These are phyloP conservation scores for Aspergillus asperescens DNA, from an alignment of 495 filamentous ascomycete genomes.

Conservation along the genomic window DNA sequence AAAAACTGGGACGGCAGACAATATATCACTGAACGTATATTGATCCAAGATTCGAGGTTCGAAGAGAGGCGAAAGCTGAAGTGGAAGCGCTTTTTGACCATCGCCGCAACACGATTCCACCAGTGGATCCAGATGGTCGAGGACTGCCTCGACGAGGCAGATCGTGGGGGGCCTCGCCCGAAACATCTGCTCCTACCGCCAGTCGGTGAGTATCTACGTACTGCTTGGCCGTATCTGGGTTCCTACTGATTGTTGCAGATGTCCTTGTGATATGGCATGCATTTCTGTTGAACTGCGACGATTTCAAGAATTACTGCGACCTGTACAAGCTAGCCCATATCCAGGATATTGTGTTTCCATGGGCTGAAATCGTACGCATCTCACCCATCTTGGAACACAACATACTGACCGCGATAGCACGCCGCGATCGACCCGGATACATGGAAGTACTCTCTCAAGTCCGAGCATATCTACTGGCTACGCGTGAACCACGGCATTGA, in stretches of 20 bases:
- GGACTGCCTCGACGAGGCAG: not conserved
- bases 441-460: constrained; percentile 14
- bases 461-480: not conserved
- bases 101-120: constrained; percentile 18
- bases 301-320: constrained; percentile 12
- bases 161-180: not conserved
- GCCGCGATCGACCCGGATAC: constrained; percentile 3
- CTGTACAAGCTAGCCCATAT: not conserved
- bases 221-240: not conserved
- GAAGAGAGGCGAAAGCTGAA: constrained; percentile 8
- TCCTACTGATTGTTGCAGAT: constrained; percentile 12
- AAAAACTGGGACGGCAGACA: not conserved
- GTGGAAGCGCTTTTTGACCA: constrained; percentile 18
- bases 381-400: not conserved
- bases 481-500: not conserved
- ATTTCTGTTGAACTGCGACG: constrained; percentile 17
- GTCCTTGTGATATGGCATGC: constrained; percentile 26
- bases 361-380: constrained; percentile 22
- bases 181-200: constrained; percentile 9
- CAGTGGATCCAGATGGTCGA: constrained; percentile 14
- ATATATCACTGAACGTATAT: not conserved
- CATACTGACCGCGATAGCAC: constrained; percentile 2
- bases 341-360: constrained; percentile 16
- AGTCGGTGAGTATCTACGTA: constrained; percentile 7
- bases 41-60: constrained; percentile 14